These are phyloP conservation scores for Aspergillus campestris DNA, from an alignment of 495 filamentous ascomycete species.

Conservation along the genomic window DNA sequence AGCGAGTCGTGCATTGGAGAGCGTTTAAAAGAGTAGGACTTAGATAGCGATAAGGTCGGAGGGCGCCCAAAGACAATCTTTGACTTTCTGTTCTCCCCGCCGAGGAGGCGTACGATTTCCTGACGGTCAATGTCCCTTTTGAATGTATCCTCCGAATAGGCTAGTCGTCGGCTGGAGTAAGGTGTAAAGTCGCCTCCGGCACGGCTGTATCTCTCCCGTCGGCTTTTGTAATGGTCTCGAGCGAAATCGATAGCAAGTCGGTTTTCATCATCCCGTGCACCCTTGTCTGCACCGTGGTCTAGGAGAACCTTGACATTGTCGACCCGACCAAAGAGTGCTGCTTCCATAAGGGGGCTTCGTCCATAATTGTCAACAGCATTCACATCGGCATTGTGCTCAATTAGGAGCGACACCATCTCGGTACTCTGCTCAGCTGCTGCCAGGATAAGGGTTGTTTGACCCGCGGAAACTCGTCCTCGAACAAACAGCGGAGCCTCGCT, in stretches of 20 bases:
- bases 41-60: background rate
- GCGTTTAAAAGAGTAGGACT: conserved; percentile 3
- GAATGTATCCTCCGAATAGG: conserved; percentile 5
- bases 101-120: conserved; percentile 8
- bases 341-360: conserved; percentile 10
- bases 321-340: conserved; percentile 3
- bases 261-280: conserved; percentile 6
- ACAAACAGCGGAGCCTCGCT: conserved; percentile 4
- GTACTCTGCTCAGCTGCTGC: conserved; percentile 1
- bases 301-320: conserved; percentile 9
- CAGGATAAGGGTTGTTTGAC: conserved; percentile 7
- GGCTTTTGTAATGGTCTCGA: conserved; percentile 1
- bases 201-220: conserved; percentile 7
- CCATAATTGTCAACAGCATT: conserved; percentile 3
- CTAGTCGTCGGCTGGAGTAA: conserved; percentile 1
- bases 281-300: background rate
- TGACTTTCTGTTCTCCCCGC: conserved; percentile 3
- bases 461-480: background rate
- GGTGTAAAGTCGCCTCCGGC: background rate
- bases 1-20: conserved; percentile 4
- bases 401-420: conserved; percentile 4
- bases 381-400: conserved; percentile 3
- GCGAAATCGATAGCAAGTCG: conserved; percentile 6
- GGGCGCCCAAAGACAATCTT: conserved; percentile 5
- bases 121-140: conserved; percentile 5